Evolutionary conservation across 139 green algal genomes (phyloP), one percentile per base, ranked within the genome.

Genomic region (Chlamydomonas sphaeroides): DNA sequence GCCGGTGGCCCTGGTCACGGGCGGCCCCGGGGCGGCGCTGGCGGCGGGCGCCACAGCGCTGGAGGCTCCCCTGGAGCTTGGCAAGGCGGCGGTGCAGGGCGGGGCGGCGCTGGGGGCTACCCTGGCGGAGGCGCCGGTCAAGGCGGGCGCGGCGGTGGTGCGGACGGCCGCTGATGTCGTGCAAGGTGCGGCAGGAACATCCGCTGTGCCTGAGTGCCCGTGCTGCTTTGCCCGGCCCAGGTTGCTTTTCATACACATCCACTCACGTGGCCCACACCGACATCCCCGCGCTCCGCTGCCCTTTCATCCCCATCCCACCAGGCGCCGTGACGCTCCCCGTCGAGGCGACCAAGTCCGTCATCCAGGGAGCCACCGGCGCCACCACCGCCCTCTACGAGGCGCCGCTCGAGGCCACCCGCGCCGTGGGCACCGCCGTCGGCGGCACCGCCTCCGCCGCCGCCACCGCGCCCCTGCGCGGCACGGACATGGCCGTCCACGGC

Each of bases 31-130:
- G 42, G 75, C 75, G 61, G 74, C 74, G 41, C 2, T 81, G 74
- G 74, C 74, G 59, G 74, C 74, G 61, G 75, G 75, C 2, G 59
- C 75, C 6, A n/a, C 62, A 8, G 75, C 62, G n/a, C 61, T 82
- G 75, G 75, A 82, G 75, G 75, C 41, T 14, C 75, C 75, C 21
- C 75, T 82, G 62, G 75, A 82, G 75, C 41, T 42, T 33, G 75
- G 75, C 3, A 10, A 32, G 32, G 75, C 75, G 61, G 7, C 36
- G 62, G 75, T 82, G 61, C 11, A 30, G 42, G 75, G 75, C 42
- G 75, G 61, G 11, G 62, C 42, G 41, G 75, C 32, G 75, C 59
- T 82, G 75, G 75, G 75, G 3, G 75, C 75, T n/a, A 62, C 75
- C 62, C 62, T 42, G n/a, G 28, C 20, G 42, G 42, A 49, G 61